Percentiles rank a stretch among this genome's conserved stretches.
phyloP scores from a whole-genome alignment of 2,329 filamentous ascomycete species.

The Aphanoascus verrucosus region DNA sequence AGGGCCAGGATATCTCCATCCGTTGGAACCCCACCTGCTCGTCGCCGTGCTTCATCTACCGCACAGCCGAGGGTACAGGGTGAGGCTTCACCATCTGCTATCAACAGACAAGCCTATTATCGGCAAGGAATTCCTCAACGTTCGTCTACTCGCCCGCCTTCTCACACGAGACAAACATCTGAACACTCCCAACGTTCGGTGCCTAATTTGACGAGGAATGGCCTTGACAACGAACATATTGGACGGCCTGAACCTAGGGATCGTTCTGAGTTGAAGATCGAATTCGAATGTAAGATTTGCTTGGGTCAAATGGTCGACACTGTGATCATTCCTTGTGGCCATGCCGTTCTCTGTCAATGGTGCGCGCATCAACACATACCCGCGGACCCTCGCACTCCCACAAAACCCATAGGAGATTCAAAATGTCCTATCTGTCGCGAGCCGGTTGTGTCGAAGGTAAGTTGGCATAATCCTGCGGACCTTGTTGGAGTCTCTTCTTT shows the following conservation, averaged over 20 bases:
- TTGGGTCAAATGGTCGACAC: constrained; percentile 44
- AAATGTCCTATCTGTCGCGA: constrained; percentile 25
- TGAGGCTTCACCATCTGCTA: no score
- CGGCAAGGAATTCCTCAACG: no score
- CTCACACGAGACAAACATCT: no score
- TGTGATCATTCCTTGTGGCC: constrained; percentile 44
- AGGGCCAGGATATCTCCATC: no score
- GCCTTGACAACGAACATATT: constrained; percentile 22
- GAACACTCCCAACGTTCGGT: not conserved
- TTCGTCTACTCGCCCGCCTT: no score
- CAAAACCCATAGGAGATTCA: constrained; percentile 13
- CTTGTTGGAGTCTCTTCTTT: not conserved
- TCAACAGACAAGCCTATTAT: no score
- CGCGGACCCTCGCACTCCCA: constrained; percentile 25
- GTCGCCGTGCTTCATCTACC: no score
- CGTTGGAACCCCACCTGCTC: no score
- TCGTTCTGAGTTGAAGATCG: constrained; percentile 41
- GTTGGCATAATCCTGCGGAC: not conserved
- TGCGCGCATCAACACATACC: constrained; percentile 44
- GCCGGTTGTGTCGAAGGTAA: constrained; percentile 23
- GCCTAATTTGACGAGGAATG: not conserved
- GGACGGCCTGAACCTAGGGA: constrained; percentile 39
- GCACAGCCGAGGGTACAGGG: no score
- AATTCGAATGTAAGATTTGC: constrained; percentile 44
- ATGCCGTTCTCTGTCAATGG: constrained; percentile 46